Evolutionary conservation across 2,329 filamentous ascomycete species (phyloP), one percentile per base, ranked within the genome.

Genomic region (Calonectria ilicicola): DNA sequence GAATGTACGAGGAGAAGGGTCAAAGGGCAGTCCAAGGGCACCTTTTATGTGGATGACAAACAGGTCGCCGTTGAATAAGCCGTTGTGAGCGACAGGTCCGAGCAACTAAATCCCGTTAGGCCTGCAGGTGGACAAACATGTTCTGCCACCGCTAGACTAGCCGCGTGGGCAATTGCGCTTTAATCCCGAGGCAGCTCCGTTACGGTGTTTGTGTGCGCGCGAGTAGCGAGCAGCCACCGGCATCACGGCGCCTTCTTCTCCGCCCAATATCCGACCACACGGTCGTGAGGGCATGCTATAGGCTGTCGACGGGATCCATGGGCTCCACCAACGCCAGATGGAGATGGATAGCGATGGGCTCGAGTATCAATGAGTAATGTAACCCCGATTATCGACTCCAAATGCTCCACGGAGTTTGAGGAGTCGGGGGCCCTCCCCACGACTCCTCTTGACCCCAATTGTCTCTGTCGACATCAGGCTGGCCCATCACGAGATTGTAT

Each of bases 311-410:
- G n/a, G 44, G 38, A 8, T 63, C 44, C 26, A 51, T 26, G 32
- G 66, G 53, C 32, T 53, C 60, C 58, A 44, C 60, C 29, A 12
- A 23, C 56, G 42, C 60, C 27, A 35, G 26, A 32, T n/a, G 58
- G 38, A 32, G n/a, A 53, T 26, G 67, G 58, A 49, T 32, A 60
- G 29, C 40, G 63, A 53, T 42, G 23, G 42, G 19, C 32, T 27
- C 44, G 32, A 66, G 51, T 35, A 8, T 17, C 46, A 49, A 72
- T 72, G 69, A 72, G 69, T 72, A 72, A 72, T 67, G 64, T 12
- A 49, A 46, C 38, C 38, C 58, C 40, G 19, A 63, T 60, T 40
- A 60, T 42, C 58, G 46, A 7, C 46, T 63, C 46, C 35, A 49
- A 17, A 3, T 42, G 35, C 63, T 67, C 69, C 69, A 63, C 69